phyloP scores from a whole-genome alignment of 169 alveolate genomes.

The Eimeria praecox region DNA sequence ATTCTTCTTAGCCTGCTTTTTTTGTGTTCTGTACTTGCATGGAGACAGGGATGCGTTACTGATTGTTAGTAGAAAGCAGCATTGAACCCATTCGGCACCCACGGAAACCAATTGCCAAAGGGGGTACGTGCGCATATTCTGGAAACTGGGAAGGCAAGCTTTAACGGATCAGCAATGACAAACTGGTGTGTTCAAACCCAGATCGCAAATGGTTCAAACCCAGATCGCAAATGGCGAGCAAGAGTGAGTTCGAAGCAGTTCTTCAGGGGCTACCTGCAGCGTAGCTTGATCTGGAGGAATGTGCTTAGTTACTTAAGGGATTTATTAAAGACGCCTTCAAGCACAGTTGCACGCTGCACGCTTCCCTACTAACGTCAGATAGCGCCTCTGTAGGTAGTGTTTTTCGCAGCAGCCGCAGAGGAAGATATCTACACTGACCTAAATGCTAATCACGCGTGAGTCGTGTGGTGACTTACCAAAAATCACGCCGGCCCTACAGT shows the following conservation, averaged over 20 bases:
- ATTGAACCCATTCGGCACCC: background rate
- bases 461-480: background rate
- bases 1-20: background rate
- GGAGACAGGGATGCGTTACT: background rate
- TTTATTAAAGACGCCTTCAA: background rate
- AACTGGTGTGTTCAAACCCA: background rate
- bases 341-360: background rate
- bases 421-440: background rate
- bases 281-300: background rate
- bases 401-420: background rate
- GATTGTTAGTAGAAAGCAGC: no score
- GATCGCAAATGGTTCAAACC: no score
- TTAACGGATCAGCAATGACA: background rate
- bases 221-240: background rate
- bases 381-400: background rate
- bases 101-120: background rate
- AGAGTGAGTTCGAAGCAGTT: background rate
- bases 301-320: background rate
- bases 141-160: background rate
- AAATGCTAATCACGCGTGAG: background rate
- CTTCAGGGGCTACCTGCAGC: background rate
- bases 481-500: background rate
- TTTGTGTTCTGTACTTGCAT: background rate
- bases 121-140: background rate
- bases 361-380: background rate